Evolutionary conservation across 108 stramenopile genomes (phyloP), one percentile per base, ranked within the genome.

Genomic region (Phaeodactylum tricornutum): DNA sequence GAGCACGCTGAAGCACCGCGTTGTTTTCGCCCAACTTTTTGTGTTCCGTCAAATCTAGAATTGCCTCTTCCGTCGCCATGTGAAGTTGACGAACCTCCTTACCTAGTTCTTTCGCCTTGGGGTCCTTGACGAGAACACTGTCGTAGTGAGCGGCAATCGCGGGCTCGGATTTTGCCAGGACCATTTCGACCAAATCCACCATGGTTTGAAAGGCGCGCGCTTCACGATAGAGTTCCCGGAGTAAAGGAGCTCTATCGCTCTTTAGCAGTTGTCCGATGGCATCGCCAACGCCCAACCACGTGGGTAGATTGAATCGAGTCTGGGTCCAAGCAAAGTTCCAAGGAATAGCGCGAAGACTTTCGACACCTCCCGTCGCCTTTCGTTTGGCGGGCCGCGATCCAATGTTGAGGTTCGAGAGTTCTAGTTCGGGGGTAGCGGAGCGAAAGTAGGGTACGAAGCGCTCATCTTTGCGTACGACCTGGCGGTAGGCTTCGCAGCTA

Each of bases 291-390:
- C 97, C 97, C 16, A 98, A 72, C 97, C 97, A 98, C 5, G 95
- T 89, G 4, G 94, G 91, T 16, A 98, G 71, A 51, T 95, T 84
- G 24, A 86, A 47, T 8, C 97, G 79, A 27, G 97, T 98, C 40
- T 98, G 96, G 0, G 92, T 93, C 97, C 97, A 98, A 2, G 97
- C 81, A 56, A 98, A 98, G 29, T 84, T 96, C 97, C 97, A 96
- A n/a, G 97, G 97, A 67, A 92, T 92, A 6, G 94, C 90, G 9
- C 90, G 81, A 16, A 98, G 71, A 66, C 84, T 83, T 57, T 98
- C 97, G 1, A 98, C 94, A 9, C 97, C 97, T 14, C 97, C 97
- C 17, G 71, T 73, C 2, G 93, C 79, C 37, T 96, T 94, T 32
- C 97, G 63, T 57, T 98, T 98, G 6, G 93, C 92, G 5, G 97